These are phyloP conservation scores for Byssothecium circinans DNA, from an alignment of 2,329 filamentous ascomycete species.

Conservation along the genomic window DNA sequence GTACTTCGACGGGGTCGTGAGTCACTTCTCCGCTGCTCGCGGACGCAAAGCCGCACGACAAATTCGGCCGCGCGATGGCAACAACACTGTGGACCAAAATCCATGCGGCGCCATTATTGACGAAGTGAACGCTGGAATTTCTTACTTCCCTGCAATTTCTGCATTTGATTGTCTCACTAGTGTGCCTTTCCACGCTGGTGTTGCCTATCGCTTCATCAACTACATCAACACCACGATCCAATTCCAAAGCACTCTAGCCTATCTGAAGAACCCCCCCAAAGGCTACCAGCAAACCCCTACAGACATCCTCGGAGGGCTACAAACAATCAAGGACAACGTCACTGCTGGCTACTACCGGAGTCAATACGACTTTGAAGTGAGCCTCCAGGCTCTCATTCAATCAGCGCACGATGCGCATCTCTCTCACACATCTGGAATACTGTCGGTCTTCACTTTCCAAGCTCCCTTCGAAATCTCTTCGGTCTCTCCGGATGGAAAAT, in stretches of 20 bases:
- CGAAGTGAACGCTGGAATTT: no score
- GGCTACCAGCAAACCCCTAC: constrained; percentile 47
- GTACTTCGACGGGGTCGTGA: no score
- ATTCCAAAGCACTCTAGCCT: constrained; percentile 48
- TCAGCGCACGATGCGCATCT: constrained; percentile 39
- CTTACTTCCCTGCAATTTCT: no score
- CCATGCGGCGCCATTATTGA: no score
- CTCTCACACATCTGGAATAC: constrained; percentile 27
- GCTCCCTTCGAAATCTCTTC: constrained; percentile 28
- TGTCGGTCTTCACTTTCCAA: constrained; percentile 27
- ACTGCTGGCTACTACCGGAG: constrained; percentile 31
- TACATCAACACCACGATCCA: constrained; percentile 51
- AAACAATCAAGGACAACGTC: constrained; percentile 29
- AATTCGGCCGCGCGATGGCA: no score
- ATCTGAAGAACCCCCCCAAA: constrained; percentile 44
- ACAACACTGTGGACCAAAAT: no score
- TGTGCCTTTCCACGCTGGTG: constrained; percentile 50
- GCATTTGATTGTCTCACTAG: constrained; percentile 47
- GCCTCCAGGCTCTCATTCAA: constrained; percentile 35
- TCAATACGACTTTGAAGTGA: constrained; percentile 44
- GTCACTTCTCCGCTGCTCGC: no score
- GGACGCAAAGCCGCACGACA: no score
- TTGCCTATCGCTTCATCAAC: constrained; percentile 47
- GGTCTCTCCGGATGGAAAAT: constrained; percentile 25
- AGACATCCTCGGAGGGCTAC: constrained; percentile 34